These are phyloP conservation scores for Leptoxyphium fumago DNA, from an alignment of 2,329 filamentous ascomycete species.

Conservation along the genomic window DNA sequence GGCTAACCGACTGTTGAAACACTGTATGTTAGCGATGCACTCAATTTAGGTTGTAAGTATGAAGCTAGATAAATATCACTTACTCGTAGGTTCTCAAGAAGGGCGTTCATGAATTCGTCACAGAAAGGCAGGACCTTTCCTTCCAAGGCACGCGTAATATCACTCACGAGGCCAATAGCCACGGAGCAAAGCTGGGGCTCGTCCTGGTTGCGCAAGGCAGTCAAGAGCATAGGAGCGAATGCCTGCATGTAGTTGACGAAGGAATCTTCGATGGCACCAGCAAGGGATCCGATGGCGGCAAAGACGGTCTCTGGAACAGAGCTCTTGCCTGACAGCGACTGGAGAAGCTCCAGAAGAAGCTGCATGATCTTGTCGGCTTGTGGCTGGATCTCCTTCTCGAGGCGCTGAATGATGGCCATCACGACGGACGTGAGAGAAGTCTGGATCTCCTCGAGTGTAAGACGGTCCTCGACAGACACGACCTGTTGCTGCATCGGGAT, in stretches of 20 bases:
- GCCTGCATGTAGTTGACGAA: slow-evolving; percentile 97
- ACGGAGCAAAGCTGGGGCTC: slow-evolving; percentile 89
- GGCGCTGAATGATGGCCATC: slow-evolving; percentile 75
- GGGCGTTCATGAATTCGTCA: slow-evolving; percentile 95
- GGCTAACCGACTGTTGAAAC: slow-evolving; percentile 51
- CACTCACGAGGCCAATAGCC: slow-evolving; percentile 93
- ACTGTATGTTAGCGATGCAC: slow-evolving; percentile 12
- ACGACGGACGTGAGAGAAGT: slow-evolving; percentile 86
- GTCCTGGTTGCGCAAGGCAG: slow-evolving; percentile 87
- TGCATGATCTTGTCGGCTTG: slow-evolving; percentile 93
- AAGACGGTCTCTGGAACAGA: slow-evolving; percentile 91
- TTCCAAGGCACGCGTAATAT: slow-evolving; percentile 84
- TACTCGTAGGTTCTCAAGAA: slow-evolving; percentile 79
- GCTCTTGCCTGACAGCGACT: slow-evolving; percentile 66
- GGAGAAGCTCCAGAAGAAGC: slow-evolving; percentile 66
- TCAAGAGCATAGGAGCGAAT: slow-evolving; percentile 84
- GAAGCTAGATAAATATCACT: slow-evolving; percentile 20
- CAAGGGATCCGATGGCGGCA: slow-evolving; percentile 78
- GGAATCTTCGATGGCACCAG: slow-evolving; percentile 79
- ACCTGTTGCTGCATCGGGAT: slow-evolving; percentile 82
- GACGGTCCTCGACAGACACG: slow-evolving; percentile 90
- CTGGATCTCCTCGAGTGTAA: slow-evolving; percentile 94
- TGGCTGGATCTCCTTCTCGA: slow-evolving; percentile 81
- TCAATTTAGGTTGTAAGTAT: not conserved
- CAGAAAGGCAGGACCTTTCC: slow-evolving; percentile 88